Conservation (phyloP, 768 basidiomycete genomes). For the Clitopilus hobsonii region DNA sequence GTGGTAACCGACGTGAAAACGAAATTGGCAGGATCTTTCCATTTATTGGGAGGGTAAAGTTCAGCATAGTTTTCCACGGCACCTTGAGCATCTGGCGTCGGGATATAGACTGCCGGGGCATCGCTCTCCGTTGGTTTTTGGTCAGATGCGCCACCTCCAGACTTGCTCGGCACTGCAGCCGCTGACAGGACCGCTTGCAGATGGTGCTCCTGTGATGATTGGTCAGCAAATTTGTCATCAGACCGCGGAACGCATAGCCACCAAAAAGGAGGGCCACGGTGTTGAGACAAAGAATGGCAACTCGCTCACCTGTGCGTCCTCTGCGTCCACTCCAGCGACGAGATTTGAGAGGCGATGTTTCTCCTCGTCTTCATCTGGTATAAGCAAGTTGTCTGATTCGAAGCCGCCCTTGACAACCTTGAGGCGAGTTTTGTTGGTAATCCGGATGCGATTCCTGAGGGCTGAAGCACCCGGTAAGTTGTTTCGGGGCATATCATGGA, state of each 20-base stretch:
- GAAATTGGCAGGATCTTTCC: conserved; percentile 76
- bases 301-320: conserved; percentile 86
- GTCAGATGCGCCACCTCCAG: conserved; percentile 24
- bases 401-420: conserved; percentile 78
- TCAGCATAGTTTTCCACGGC: conserved; percentile 73
- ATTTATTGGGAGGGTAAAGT: conserved; percentile 64
- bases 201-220: conserved; percentile 46
- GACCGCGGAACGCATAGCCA: conserved; percentile 50
- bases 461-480: conserved; percentile 72
- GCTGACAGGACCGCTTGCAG: conserved; percentile 47
- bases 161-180: conserved; percentile 25
- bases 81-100: conserved; percentile 87
- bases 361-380: conserved; percentile 86
- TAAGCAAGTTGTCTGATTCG: conserved; percentile 74
- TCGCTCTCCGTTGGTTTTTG: conserved; percentile 22
- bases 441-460: conserved; percentile 82
- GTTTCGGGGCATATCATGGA: conserved; percentile 89
- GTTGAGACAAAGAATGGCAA: conserved; percentile 22
- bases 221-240: conserved; percentile 41
- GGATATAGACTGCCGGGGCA: conserved; percentile 71
- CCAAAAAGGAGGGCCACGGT: conserved; percentile 37
- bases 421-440: conserved; percentile 90
- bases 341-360: conserved; percentile 68
- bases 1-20: conserved; percentile 81
- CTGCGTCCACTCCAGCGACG: conserved; percentile 86